Percentiles rank a stretch among this genome's conserved stretches.
phyloP scores from a whole-genome alignment of 495 filamentous ascomycete species.

The Cercophora sp. region DNA sequence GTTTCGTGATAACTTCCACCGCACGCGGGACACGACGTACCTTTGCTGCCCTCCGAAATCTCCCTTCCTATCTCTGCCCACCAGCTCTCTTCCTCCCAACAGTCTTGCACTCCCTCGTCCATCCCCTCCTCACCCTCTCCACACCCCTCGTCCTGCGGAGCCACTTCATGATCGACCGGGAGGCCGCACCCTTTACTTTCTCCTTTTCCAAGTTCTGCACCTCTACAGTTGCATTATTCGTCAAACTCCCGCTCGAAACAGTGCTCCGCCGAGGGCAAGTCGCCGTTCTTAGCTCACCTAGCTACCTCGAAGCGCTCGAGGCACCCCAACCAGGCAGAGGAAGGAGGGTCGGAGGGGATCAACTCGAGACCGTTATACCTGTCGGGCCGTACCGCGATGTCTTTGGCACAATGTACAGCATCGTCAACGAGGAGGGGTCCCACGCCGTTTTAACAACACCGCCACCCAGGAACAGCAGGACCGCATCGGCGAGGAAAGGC shows the following conservation, averaged over 20 bases:
- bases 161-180: conserved; percentile 72
- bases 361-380: conserved; percentile 68
- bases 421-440: conserved; percentile 77
- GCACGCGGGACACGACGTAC: conserved; percentile 68
- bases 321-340: conserved; percentile 24
- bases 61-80: conserved; percentile 74
- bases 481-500: conserved; percentile 23
- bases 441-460: conserved; percentile 35
- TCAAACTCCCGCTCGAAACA: conserved; percentile 87
- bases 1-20: conserved; percentile 75
- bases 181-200: conserved; percentile 75
- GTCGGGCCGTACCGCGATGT: conserved; percentile 74
- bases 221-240: conserved; percentile 70
- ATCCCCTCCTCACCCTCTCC: conserved; percentile 71
- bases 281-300: conserved; percentile 47
- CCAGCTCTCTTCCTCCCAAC: conserved; percentile 70
- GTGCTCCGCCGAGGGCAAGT: conserved; percentile 86
- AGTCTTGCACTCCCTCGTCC: conserved; percentile 78
- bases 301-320: conserved; percentile 43
- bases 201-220: conserved; percentile 72
- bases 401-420: conserved; percentile 80
- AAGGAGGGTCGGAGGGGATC: conserved; percentile 7
- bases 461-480: conserved; percentile 2
- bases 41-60: conserved; percentile 64
- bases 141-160: conserved; percentile 78